phyloP scores from a whole-genome alignment of 352 stramenopile species.

The Paralagenidium karlingii region DNA sequence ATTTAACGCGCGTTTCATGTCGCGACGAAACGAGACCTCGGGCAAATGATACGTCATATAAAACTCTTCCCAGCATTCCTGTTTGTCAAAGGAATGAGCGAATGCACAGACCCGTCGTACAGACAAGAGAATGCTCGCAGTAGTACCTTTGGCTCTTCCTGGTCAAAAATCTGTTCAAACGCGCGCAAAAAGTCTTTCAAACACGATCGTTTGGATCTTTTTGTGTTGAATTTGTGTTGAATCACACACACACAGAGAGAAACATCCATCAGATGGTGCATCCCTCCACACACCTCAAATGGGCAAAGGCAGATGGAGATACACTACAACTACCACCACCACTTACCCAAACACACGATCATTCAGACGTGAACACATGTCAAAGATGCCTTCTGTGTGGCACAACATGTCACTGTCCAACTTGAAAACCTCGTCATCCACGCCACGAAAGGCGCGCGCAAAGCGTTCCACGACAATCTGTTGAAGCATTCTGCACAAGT shows the following conservation, averaged over 20 bases:
- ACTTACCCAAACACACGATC: conserved; percentile 34
- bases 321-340: neutral
- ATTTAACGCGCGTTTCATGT: conserved; percentile 48
- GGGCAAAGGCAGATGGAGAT: neutral
- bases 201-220: conserved; percentile 6
- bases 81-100: neutral
- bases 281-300: neutral
- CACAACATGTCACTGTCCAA: conserved; percentile 54
- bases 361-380: conserved; percentile 25
- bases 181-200: conserved; percentile 29
- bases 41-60: conserved; percentile 21
- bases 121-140: no score
- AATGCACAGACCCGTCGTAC: neutral
- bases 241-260: no score
- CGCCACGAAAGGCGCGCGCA: conserved; percentile 24
- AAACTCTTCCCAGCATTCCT: conserved; percentile 47
- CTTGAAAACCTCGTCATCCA: conserved; percentile 51
- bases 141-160: conserved; percentile 44
- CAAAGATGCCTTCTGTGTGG: conserved; percentile 36
- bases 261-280: neutral
- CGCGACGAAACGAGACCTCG: conserved; percentile 35
- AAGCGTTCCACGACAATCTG: conserved; percentile 57
- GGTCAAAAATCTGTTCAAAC: conserved; percentile 37
- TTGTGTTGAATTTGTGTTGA: no score
- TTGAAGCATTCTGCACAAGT: no score